Conservation (phyloP, 257 asterid species). For the Nicotiana benthamiana region DNA sequence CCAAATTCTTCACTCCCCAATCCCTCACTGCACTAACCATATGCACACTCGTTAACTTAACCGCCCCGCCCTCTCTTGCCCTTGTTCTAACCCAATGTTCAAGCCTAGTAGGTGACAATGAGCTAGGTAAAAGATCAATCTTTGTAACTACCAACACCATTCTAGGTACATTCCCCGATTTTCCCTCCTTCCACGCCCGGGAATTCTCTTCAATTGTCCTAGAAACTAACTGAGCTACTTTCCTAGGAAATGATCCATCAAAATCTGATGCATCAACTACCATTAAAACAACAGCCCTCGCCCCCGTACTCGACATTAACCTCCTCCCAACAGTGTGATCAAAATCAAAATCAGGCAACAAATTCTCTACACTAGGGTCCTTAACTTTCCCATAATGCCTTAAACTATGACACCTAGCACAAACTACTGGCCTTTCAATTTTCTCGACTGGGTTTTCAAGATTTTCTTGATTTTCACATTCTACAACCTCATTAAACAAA, state of each 20-base stretch:
- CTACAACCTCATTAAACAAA: constrained; percentile 37
- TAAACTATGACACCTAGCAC: constrained; percentile 79
- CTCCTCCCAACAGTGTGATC: constrained; percentile 82
- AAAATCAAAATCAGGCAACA: constrained; percentile 83
- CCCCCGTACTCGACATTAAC: constrained; percentile 49
- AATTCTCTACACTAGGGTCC: constrained; percentile 58
- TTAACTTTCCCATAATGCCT: constrained; percentile 61
- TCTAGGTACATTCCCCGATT: constrained; percentile 79
- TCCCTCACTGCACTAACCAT: constrained; percentile 77
- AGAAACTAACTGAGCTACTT: constrained; percentile 55
- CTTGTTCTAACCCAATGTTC: constrained; percentile 87
- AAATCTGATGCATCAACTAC: constrained; percentile 88
- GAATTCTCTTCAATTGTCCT: constrained; percentile 57
- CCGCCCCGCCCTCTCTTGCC: constrained; percentile 72
- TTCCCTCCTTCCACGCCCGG: constrained; percentile 74
- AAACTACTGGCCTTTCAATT: constrained; percentile 50
- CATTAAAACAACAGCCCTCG: constrained; percentile 62
- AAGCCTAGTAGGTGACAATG: constrained; percentile 65
- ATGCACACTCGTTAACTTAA: constrained; percentile 60
- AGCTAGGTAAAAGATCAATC: constrained; percentile 79
- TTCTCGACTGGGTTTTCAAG: constrained; percentile 13
- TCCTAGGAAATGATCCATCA: constrained; percentile 85
- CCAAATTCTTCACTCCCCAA: constrained; percentile 82
- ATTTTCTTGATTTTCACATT: constrained; percentile 16
- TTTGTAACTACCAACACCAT: constrained; percentile 70